These are phyloP conservation scores for Xylaria polymorpha DNA, from an alignment of 2,329 filamentous ascomycete species.

Conservation along the genomic window DNA sequence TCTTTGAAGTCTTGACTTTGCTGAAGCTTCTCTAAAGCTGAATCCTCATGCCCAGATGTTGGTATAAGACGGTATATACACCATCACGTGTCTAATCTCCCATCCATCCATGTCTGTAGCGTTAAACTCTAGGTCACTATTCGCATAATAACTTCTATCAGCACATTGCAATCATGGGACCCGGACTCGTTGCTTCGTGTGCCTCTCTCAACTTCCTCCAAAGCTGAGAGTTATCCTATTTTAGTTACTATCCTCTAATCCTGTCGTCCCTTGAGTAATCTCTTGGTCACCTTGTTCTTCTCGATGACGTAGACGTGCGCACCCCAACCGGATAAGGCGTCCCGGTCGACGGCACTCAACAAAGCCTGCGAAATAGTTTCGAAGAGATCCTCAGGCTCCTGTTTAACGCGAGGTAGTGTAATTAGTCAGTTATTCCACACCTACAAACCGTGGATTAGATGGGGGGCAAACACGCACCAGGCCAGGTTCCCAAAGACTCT, in stretches of 20 bases:
- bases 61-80: constrained; percentile 42
- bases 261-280: constrained; percentile 96
- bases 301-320: constrained; percentile 99
- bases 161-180: constrained; percentile 18
- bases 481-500: constrained; percentile 97
- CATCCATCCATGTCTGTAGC: constrained; percentile 24
- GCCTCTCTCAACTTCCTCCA: not conserved
- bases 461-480: constrained; percentile 71
- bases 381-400: constrained; percentile 94
- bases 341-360: constrained; percentile 94
- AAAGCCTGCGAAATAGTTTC: constrained; percentile 98
- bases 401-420: constrained; percentile 10
- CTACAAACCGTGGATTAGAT: not conserved
- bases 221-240: not conserved
- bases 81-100: constrained; percentile 36
- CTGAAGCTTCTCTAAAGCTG: constrained; percentile 28
- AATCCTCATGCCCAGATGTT: constrained; percentile 33
- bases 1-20: constrained; percentile 12
- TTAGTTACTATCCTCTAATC: constrained; percentile 67
- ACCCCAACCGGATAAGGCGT: constrained; percentile 97
- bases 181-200: not conserved
- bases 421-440: constrained; percentile 17
- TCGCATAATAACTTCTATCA: constrained; percentile 20
- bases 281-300: constrained; percentile 99
- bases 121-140: constrained; percentile 14